A percentile compares a stretch with the other conserved stretches of the same genome.
Conservation (phyloP, 257 asterid species). For the Jasminum sambac region DNA sequence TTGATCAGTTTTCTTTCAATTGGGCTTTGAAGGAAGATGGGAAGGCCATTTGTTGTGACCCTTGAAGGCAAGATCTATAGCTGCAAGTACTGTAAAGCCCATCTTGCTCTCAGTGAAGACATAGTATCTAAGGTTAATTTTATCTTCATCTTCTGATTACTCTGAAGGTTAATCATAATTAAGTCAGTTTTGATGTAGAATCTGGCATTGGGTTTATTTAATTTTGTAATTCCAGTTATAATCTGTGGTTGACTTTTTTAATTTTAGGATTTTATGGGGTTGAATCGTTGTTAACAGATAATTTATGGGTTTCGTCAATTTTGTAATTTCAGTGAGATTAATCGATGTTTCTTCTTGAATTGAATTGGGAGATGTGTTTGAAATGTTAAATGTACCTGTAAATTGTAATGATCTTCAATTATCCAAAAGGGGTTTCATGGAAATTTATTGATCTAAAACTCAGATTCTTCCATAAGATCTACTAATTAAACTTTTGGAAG, state of each 20-base stretch:
- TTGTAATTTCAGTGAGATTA: not conserved
- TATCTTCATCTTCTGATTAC: constrained; percentile 1
- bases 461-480: not conserved
- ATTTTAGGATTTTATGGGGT: not conserved
- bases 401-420: not conserved
- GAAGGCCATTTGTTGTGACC: constrained; percentile 30
- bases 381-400: not conserved
- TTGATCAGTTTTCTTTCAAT: not conserved
- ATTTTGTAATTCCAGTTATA: not conserved
- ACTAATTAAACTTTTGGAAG: not conserved
- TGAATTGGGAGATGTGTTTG: not conserved
- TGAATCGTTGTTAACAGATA: not conserved
- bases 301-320: not conserved
- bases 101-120: constrained; percentile 33
- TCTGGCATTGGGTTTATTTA: not conserved
- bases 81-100: constrained; percentile 38
- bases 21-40: constrained; percentile 19
- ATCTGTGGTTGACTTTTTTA: not conserved
- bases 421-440: not conserved
- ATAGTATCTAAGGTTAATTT: constrained; percentile 33
- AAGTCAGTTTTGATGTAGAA: not conserved
- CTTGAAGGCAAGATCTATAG: constrained; percentile 38
- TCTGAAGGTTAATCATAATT: not conserved
- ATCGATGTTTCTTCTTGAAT: not conserved
- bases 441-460: not conserved